Evolutionary conservation across 306 rosid species (phyloP), one percentile per base, ranked within the genome.

Genomic region (Acacia crassicarpa): DNA sequence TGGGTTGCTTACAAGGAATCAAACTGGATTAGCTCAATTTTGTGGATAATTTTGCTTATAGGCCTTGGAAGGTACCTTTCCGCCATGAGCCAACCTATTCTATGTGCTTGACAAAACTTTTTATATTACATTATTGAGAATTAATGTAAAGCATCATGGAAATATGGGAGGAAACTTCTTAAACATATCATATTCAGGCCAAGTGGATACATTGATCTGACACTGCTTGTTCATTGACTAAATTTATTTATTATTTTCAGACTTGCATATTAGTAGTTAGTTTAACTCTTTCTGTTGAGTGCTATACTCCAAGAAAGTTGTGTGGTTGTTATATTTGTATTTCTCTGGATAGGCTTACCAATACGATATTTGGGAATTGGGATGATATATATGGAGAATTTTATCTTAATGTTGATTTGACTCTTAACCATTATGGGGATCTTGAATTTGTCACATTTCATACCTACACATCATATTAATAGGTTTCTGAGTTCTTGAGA

Each of bases 1-100:
- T 94, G 98, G 98, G 72, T 94, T 83, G 63, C 62, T 49, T 91
- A 94, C 86, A 94, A 92, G 88, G 98, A 94, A 70, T 80, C 94
- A 56, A 90, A 80, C 81, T 90, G 94, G 92, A 71, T 86, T 78
- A 83, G 78, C 80, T 90, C 94, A 71, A 44, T 84, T 63, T 40
- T 89, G 32, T 94, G 97, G 98, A 89, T 89, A 62, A 20, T 87
- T 79, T 78, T 94, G 5, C 90, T 94, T 80, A 81, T 79, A 51
- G 89, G 91, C 79, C 58, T 94, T 53, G 98, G 98, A 88, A 91
- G 95, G 97, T 93, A 59, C 67, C 19, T 3, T 72, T 74, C 17
- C 69, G 32, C 69, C 77, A 27, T 68, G 38, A 65, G 23, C 80
- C 41, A 51, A 72, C 68, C 61, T 13, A 51, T 66, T 61, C 61